These are phyloP conservation scores for Monilinia vaccinii-corymbosi DNA, from an alignment of 2,329 filamentous ascomycete species.

Conservation along the genomic window DNA sequence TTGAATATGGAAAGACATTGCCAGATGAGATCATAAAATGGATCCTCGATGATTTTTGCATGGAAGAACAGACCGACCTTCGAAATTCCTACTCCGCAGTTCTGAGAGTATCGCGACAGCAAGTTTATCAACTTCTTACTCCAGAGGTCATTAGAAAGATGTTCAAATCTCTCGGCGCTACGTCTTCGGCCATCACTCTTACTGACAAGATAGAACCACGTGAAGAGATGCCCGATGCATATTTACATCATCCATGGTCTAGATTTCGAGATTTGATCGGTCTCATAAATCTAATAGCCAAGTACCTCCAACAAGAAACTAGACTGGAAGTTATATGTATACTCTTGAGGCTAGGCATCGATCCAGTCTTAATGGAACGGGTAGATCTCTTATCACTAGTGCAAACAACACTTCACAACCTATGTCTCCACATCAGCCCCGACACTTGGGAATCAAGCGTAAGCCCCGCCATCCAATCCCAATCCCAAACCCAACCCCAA, in stretches of 20 bases:
- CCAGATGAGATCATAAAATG: constrained; percentile 59
- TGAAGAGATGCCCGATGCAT: constrained; percentile 14
- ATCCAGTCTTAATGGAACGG: constrained; percentile 39
- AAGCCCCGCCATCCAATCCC: constrained; percentile 15
- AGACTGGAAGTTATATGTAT: constrained; percentile 35
- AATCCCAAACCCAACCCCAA: neutral
- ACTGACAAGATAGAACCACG: constrained; percentile 18
- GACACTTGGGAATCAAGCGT: constrained; percentile 32
- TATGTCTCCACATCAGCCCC: constrained; percentile 36
- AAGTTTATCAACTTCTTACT: constrained; percentile 38
- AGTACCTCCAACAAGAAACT: constrained; percentile 19
- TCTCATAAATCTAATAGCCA: constrained; percentile 21
- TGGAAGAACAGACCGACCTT: constrained; percentile 46
- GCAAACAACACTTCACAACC: constrained; percentile 35
- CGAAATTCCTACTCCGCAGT: constrained; percentile 50
- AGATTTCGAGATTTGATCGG: constrained; percentile 19
- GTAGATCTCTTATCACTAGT: constrained; percentile 34
- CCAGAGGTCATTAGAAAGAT: constrained; percentile 40
- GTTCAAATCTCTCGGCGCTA: constrained; percentile 51
- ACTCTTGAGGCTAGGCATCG: constrained; percentile 47
- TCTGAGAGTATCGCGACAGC: constrained; percentile 38
- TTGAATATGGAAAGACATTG: constrained; percentile 36
- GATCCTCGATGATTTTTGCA: constrained; percentile 51
- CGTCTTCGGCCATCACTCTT: constrained; percentile 34
- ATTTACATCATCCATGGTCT: constrained; percentile 24